Conservation (phyloP, 2,329 filamentous ascomycete species). For the Pyrenochaeta sp. region DNA sequence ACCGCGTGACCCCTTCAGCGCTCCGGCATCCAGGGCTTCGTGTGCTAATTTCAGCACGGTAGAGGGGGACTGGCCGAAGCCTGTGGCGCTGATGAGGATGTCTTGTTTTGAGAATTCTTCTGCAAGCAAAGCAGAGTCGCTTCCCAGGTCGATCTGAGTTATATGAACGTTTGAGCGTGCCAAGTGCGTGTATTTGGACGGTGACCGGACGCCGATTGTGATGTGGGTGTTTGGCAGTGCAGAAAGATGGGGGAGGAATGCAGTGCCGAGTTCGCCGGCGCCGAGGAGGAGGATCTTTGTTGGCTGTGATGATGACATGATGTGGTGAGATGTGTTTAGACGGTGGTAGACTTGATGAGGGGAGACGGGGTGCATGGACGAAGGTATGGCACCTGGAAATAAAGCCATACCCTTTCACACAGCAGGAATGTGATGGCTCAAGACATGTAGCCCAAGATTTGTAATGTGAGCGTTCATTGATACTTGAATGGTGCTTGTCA, state of each 20-base stretch:
- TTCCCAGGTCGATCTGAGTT: slow-evolving; percentile 54
- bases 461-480: too few relatives aligned
- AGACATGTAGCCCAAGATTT: too few relatives aligned
- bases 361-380: background rate
- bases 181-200: slow-evolving; percentile 51
- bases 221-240: slow-evolving; percentile 58
- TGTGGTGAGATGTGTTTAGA: too few relatives aligned
- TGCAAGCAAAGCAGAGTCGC: slow-evolving; percentile 37
- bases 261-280: slow-evolving; percentile 70
- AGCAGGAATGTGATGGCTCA: too few relatives aligned
- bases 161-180: slow-evolving; percentile 44
- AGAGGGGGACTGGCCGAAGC: slow-evolving; percentile 65
- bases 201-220: slow-evolving; percentile 63
- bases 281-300: slow-evolving; percentile 66
- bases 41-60: slow-evolving; percentile 66
- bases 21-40: slow-evolving; percentile 62
- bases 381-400: too few relatives aligned
- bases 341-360: too few relatives aligned
- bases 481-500: background rate
- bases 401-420: too few relatives aligned
- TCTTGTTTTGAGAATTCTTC: slow-evolving; percentile 56
- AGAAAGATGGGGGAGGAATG: slow-evolving; percentile 63
- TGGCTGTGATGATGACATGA: background rate
- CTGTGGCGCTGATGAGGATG: slow-evolving; percentile 68
- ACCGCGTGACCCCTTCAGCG: slow-evolving; percentile 42